Evolutionary conservation across 208 protist species (phyloP).

Genomic region (Leishmania guyanensis): DNA sequence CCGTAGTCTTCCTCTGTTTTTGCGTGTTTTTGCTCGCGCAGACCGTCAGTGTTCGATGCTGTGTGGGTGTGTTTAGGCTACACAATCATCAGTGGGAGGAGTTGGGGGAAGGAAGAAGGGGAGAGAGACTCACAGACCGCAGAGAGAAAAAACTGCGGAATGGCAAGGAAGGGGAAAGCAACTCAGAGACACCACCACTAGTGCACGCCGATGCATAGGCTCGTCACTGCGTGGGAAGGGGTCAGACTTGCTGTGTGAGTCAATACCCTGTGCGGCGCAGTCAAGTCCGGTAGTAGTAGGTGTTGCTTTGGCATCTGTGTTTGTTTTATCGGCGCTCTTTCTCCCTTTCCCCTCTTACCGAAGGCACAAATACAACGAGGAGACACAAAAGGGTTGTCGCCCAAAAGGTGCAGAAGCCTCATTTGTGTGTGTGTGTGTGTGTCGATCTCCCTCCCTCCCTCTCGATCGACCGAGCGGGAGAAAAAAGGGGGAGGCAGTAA

Average conservation of each 20-base stretch:
- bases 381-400: not conserved
- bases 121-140: not conserved
- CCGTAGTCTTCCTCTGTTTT: not conserved
- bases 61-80: not conserved
- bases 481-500: not conserved
- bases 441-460: not conserved
- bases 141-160: not conserved
- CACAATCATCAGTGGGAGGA: not conserved
- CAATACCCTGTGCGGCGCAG: not conserved
- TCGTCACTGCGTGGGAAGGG: not conserved
- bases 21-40: not conserved
- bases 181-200: not conserved
- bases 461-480: not conserved
- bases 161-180: not conserved
- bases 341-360: not conserved
- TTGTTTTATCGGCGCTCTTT: not conserved
- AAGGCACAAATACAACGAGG: not conserved
- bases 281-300: not conserved
- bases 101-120: not conserved
- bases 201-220: not conserved
- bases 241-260: not conserved
- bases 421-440: not conserved
- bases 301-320: not conserved
- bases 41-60: not conserved
- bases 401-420: not conserved